Evolutionary conservation across 805 yeast genomes (phyloP).

Genomic region (Torulaspora gathmanii): DNA sequence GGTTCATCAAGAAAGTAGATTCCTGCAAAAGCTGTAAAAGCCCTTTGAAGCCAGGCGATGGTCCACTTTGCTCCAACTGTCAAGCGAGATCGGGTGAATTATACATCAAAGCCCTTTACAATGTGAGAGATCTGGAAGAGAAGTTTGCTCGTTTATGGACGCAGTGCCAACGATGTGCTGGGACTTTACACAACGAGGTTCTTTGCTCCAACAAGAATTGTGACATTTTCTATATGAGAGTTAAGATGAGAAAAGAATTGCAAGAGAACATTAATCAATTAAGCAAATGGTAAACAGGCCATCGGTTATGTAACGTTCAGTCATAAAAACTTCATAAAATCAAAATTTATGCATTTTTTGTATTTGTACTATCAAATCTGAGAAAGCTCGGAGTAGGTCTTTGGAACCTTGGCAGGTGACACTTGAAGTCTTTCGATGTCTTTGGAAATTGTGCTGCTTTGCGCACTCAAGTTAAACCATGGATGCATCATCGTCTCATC

Average conservation of each 20-base stretch:
- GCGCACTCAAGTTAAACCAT: conserved; percentile 50
- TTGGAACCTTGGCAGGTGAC: conserved; percentile 31
- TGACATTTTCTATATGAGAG: conserved; percentile 96
- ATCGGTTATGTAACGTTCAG: neutral
- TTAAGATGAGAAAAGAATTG: conserved; percentile 41
- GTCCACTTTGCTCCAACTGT: conserved; percentile 81
- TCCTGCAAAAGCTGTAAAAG: conserved; percentile 84
- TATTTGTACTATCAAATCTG: conserved; percentile 3
- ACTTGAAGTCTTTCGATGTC: conserved; percentile 31
- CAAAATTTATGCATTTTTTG: neutral
- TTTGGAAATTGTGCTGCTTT: conserved; percentile 11
- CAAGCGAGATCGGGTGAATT: conserved; percentile 64
- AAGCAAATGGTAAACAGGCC: conserved; percentile 37
- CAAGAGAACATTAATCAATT: conserved; percentile 38
- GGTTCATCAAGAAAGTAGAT: conserved; percentile 83
- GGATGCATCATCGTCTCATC: conserved; percentile 82
- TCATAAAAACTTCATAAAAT: neutral
- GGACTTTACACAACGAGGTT: conserved; percentile 92
- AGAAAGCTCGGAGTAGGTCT: conserved; percentile 39
- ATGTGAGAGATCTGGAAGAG: conserved; percentile 72
- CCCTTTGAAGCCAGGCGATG: conserved; percentile 61
- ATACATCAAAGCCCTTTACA: conserved; percentile 75
- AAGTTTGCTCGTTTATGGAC: conserved; percentile 92
- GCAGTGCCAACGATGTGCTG: conserved; percentile 96
- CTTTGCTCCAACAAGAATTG: conserved; percentile 94